These are phyloP conservation scores for Penicillium maclennaniae DNA, from an alignment of 495 filamentous ascomycete species.

Conservation along the genomic window DNA sequence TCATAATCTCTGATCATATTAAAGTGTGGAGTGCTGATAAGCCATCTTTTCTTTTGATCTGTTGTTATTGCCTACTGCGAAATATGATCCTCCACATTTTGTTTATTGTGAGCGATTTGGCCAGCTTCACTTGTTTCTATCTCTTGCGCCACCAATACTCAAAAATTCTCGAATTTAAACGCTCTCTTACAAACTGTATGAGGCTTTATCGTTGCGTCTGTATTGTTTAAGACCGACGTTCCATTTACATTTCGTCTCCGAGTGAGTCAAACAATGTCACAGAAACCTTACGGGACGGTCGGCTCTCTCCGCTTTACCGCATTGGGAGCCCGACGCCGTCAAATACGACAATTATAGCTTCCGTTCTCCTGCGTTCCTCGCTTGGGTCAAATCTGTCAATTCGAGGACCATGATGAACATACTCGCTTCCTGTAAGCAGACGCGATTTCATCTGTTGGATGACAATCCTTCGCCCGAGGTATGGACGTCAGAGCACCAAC, in stretches of 20 bases:
- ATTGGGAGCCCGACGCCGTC: constrained; percentile 31
- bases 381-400: constrained; percentile 17
- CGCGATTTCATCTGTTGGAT: constrained; percentile 43
- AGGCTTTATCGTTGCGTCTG: too few species aligned
- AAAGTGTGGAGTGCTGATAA: too few species aligned
- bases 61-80: too few species aligned
- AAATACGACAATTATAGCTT: background rate
- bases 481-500: background rate
- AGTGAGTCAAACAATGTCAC: background rate
- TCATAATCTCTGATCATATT: too few species aligned
- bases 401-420: constrained; percentile 24
- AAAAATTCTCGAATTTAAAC: too few species aligned
- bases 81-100: too few species aligned
- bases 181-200: too few species aligned
- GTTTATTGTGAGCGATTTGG: too few species aligned
- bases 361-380: background rate
- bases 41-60: too few species aligned
- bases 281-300: background rate
- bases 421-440: constrained; percentile 46
- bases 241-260: background rate
- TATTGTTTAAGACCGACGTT: too few species aligned
- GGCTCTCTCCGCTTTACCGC: constrained; percentile 8
- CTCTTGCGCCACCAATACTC: too few species aligned
- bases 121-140: too few species aligned
- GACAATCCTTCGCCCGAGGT: constrained; percentile 41